Evolutionary conservation across 1,139 yeast species (phyloP).

Genomic region (Geotrichum candidum): DNA sequence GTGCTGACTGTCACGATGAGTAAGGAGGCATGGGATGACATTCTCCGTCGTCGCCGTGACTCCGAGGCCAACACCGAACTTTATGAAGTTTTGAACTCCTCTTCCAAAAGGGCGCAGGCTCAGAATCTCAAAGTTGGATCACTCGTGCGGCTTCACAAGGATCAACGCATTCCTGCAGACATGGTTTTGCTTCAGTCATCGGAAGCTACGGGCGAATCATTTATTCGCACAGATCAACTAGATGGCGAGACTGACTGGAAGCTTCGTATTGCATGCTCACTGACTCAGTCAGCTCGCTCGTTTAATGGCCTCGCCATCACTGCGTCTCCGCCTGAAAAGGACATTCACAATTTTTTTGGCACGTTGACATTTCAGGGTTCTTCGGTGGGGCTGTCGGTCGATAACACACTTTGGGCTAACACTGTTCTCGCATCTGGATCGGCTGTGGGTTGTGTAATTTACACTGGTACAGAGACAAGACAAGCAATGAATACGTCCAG

Average conservation of each 20-base stretch:
- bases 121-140: slow-evolving; percentile 80
- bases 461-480: slow-evolving; percentile 90
- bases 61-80: slow-evolving; percentile 78
- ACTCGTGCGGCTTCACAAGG: slow-evolving; percentile 73
- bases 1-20: slow-evolving; percentile 89
- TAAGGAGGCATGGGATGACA: slow-evolving; percentile 93
- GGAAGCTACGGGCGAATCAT: slow-evolving; percentile 77
- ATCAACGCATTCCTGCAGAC: slow-evolving; percentile 88
- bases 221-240: slow-evolving; percentile 92
- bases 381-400: slow-evolving; percentile 67
- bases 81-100: slow-evolving; percentile 54
- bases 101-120: slow-evolving; percentile 44
- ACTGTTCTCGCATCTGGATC: slow-evolving; percentile 93
- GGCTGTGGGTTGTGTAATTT: slow-evolving; percentile 78
- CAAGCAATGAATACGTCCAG: slow-evolving; percentile 89
- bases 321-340: slow-evolving; percentile 74
- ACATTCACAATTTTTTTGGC: slow-evolving; percentile 78
- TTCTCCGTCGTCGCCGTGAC: slow-evolving; percentile 84
- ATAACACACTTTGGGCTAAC: slow-evolving; percentile 96
- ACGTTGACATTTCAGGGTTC: slow-evolving; percentile 52
- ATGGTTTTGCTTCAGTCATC: slow-evolving; percentile 77
- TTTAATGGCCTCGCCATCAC: slow-evolving; percentile 49
- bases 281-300: slow-evolving; percentile 58
- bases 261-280: slow-evolving; percentile 64
- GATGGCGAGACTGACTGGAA: slow-evolving; percentile 99